Base-by-base conservation (phyloP, 73 alveolate species). In the Symbiodinium natans region DNA sequence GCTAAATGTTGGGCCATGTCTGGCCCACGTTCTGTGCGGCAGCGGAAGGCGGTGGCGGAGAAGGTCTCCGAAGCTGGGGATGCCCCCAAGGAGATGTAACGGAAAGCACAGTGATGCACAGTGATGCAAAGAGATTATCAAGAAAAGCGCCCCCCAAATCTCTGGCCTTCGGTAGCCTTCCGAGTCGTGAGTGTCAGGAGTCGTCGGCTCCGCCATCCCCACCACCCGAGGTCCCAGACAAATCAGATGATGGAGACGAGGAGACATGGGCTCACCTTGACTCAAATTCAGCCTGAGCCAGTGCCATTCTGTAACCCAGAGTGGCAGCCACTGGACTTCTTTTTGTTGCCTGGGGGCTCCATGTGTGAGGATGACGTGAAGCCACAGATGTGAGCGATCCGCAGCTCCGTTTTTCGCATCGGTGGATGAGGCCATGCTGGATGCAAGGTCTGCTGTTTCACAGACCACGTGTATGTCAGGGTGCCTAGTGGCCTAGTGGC, bases 171-270 rank as follows among this genome's bases (percentile, higher is more conserved):
- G 43, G 31, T 74, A 17, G 6, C 59, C 59, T 46, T 46, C 21
- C 59, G 6, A 9, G 59, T 29, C 13, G 36, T n/a, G 5, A n/a
- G 36, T 63, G 43, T 29, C 54, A 90, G 97, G 97, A 90, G 80
- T 90, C 97, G n/a, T 88, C 97, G 36, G 97, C 97, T 40, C 97
- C 97, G 54, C 97, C 97, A 13, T 90, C 97, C 33, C 97, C 97
- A 7, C 97, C 97, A 15, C 97, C 97, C 21, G 97, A 90, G 97
- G 97, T 90, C 89, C 97, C 97, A 1, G 97, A 90, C 48, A 23
- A 73, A 82, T 31, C 97, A 38, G 89, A 84, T 4, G 97, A 90
- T 71, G 89, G 97, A 8, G 82, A 90, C 25, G 97, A 90, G 96
- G 96, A 40, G 73, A 8, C 34, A n/a, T 23, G 40, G 59, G 52